Evolutionary conservation across 805 yeast species (phyloP).

Genomic region (Yarrowia sp.): DNA sequence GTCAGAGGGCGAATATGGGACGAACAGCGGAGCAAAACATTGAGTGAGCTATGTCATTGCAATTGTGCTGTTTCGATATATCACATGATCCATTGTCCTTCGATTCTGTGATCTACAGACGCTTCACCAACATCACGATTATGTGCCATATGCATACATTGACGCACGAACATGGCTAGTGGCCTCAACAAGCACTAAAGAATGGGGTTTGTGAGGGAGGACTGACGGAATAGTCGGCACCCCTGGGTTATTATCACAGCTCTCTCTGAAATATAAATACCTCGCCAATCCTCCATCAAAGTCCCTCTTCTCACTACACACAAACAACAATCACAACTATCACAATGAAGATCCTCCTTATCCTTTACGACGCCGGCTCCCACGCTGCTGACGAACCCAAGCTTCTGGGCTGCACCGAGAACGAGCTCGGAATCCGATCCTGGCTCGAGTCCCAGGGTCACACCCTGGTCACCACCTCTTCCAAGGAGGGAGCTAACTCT

Average conservation of each 20-base stretch:
- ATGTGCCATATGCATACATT: background rate
- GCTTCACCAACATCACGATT: background rate
- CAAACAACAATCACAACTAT: background rate
- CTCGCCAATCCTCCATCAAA: background rate
- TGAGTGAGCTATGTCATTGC: background rate
- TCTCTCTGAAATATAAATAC: background rate
- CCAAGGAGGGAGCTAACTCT: conserved; percentile 61
- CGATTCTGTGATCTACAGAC: background rate
- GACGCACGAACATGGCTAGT: background rate
- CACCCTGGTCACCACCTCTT: conserved; percentile 58
- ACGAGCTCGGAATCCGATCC: conserved; percentile 65
- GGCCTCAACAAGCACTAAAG: conserved; percentile 18
- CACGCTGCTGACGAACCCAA: conserved; percentile 60
- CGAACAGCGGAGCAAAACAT: background rate
- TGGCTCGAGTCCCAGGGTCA: conserved; percentile 68
- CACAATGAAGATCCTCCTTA: conserved; percentile 48
- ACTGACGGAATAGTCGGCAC: background rate
- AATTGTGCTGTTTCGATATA: background rate
- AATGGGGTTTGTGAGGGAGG: background rate
- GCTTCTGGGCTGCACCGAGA: conserved; percentile 68
- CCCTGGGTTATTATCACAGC: background rate
- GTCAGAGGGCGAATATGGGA: background rate
- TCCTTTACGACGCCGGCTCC: conserved; percentile 54
- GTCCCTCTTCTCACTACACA: background rate
- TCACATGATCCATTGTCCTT: background rate